These are phyloP conservation scores for Nakaseomyces nivariensis DNA, from an alignment of 1,139 yeast genomes.

Conservation along the genomic window DNA sequence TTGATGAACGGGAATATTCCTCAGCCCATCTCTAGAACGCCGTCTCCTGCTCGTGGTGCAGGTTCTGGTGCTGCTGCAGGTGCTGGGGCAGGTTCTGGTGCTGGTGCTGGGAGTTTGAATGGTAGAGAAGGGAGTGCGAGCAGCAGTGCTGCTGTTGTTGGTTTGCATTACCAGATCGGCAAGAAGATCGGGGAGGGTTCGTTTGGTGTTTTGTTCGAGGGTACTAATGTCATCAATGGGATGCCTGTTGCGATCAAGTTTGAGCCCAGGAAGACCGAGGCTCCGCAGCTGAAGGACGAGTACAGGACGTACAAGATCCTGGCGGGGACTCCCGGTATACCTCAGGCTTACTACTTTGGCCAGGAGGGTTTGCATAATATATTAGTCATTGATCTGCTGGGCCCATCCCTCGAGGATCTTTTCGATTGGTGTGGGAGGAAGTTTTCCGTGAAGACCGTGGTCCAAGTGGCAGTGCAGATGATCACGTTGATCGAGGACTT, in stretches of 20 bases:
- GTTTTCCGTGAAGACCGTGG: conserved; percentile 60
- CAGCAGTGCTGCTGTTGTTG: conserved; percentile 38
- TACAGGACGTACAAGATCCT: conserved; percentile 57
- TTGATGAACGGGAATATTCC: conserved; percentile 4
- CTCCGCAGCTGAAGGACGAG: conserved; percentile 65
- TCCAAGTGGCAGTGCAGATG: conserved; percentile 70
- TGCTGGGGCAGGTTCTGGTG: not conserved
- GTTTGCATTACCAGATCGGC: conserved; percentile 65
- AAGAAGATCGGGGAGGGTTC: conserved; percentile 76
- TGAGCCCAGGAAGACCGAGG: conserved; percentile 64
- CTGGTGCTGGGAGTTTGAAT: no score
- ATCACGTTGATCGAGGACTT: conserved; percentile 54
- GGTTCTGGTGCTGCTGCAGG: not conserved
- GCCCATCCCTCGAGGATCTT: conserved; percentile 69
- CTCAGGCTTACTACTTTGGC: conserved; percentile 63
- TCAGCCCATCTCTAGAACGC: not conserved
- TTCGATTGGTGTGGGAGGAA: conserved; percentile 77
- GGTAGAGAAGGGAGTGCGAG: not conserved
- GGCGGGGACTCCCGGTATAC: conserved; percentile 50
- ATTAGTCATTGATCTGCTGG: conserved; percentile 58
- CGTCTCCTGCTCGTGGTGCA: conserved; percentile 1
- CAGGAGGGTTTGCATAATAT: conserved; percentile 68
- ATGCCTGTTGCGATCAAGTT: conserved; percentile 67
- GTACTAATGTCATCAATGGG: conserved; percentile 59
- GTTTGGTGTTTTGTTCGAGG: conserved; percentile 70